A percentile compares a stretch with the other conserved stretches of the same genome.
These are phyloP conservation scores for Chenopodium album DNA, from an alignment of 148 eudicot genomes.

Conservation along the genomic window DNA sequence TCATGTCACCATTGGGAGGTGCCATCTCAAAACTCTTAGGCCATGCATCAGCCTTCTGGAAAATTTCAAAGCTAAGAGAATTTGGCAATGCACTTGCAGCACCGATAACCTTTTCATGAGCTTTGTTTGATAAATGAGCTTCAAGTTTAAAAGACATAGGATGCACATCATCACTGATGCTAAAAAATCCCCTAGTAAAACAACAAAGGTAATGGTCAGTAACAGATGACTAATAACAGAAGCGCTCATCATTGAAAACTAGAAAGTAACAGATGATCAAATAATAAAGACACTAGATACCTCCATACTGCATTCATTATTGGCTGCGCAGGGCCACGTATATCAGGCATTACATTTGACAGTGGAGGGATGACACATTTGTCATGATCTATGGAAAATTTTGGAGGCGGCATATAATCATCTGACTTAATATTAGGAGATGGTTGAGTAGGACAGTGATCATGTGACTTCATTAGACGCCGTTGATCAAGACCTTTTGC, in stretches of 20 bases:
- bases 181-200: conserved; percentile 29
- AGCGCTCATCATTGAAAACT: neutral
- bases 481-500: conserved; percentile 6
- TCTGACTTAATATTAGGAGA: conserved; percentile 1
- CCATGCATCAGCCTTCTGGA: conserved; percentile 28
- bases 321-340: conserved; percentile 23
- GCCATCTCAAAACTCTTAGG: conserved; percentile 30
- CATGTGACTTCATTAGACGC: conserved; percentile 4
- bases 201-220: neutral
- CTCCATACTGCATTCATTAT: conserved; percentile 32
- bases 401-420: conserved; percentile 5
- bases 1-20: conserved; percentile 30
- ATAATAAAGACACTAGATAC: conserved; percentile 13
- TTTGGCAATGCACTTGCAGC: conserved; percentile 29
- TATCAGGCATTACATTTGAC: neutral
- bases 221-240: neutral
- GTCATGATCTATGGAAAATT: conserved; percentile 1
- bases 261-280: neutral
- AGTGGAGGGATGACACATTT: neutral
- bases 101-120: conserved; percentile 31
- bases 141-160: conserved; percentile 25
- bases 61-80: conserved; percentile 17
- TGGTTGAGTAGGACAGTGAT: conserved; percentile 2
- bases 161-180: conserved; percentile 12
- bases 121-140: conserved; percentile 41